These are phyloP conservation scores for Boletus barrowsii DNA, from an alignment of 768 basidiomycete genomes.

Conservation along the genomic window DNA sequence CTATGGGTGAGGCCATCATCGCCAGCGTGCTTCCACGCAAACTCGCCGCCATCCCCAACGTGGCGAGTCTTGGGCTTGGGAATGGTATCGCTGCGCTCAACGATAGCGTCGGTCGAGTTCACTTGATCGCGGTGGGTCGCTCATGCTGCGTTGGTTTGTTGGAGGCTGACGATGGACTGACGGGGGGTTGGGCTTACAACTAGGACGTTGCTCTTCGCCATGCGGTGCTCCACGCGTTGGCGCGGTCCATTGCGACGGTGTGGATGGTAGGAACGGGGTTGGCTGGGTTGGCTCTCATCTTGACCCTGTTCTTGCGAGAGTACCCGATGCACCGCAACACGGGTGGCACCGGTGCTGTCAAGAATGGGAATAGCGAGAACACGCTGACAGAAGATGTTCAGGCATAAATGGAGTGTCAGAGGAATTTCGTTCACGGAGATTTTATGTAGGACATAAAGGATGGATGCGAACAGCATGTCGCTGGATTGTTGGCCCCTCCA, in stretches of 20 bases:
- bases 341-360: slow-evolving; percentile 33
- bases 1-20: slow-evolving; percentile 70
- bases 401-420: background rate
- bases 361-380: slow-evolving; percentile 15
- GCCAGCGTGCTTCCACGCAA: slow-evolving; percentile 46
- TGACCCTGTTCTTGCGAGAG: slow-evolving; percentile 50
- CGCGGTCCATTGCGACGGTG: slow-evolving; percentile 58
- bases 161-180: background rate
- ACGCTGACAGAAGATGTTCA: background rate
- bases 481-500: too few species aligned
- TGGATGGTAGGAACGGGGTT: slow-evolving; percentile 67
- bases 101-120: slow-evolving; percentile 43
- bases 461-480: too few species aligned
- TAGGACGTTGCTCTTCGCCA: slow-evolving; percentile 50
- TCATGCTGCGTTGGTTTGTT: background rate
- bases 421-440: too few species aligned
- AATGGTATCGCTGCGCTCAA: slow-evolving; percentile 42
- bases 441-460: too few species aligned
- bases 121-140: slow-evolving; percentile 19
- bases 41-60: slow-evolving; percentile 34
- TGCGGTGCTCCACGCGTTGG: slow-evolving; percentile 58
- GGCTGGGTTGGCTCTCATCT: slow-evolving; percentile 48
- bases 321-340: slow-evolving; percentile 57
- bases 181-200: background rate
- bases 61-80: slow-evolving; percentile 24